These are phyloP conservation scores for Globisporangium megalacanthum DNA, from an alignment of 352 stramenopile species.

Conservation along the genomic window DNA sequence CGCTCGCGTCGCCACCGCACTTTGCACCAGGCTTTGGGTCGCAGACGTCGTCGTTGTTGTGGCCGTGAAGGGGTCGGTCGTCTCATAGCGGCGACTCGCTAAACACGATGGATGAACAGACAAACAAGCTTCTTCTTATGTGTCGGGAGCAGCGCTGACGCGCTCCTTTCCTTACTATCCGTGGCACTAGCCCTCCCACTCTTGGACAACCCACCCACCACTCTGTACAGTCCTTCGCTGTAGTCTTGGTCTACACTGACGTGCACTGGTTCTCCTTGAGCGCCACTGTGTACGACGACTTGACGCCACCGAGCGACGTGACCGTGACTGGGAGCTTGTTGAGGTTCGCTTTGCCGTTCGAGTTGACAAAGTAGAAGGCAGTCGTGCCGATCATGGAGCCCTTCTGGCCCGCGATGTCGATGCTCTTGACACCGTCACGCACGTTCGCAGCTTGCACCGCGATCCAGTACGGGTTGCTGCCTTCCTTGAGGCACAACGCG, in stretches of 20 bases:
- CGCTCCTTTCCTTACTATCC: too few species aligned
- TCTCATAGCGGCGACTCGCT: too few species aligned
- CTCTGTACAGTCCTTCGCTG: too few species aligned
- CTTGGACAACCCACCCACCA: neutral
- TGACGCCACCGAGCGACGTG: conserved; percentile 4
- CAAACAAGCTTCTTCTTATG: too few species aligned
- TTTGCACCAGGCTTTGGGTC: conserved; percentile 3
- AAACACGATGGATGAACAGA: too few species aligned
- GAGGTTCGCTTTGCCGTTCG: conserved; percentile 1
- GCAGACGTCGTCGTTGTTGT: conserved; percentile 2
- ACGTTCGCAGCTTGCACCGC: conserved; percentile 12
- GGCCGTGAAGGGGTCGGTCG: conserved; percentile 9
- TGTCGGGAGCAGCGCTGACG: too few species aligned
- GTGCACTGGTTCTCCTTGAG: conserved; percentile 14
- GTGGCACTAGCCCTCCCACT: neutral
- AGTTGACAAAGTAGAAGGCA: conserved; percentile 13
- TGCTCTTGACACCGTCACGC: conserved; percentile 7
- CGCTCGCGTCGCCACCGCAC: conserved; percentile 31
- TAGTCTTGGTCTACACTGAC: neutral
- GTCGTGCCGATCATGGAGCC: conserved; percentile 12
- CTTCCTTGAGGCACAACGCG: conserved; percentile 10
- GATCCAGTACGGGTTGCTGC: conserved; percentile 11
- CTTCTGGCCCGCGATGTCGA: conserved; percentile 5
- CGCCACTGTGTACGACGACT: conserved; percentile 8
- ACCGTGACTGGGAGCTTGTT: conserved; percentile 9